Evolutionary conservation across 768 basidiomycete genomes (phyloP).

Genomic region (Boletus rex-veris): DNA sequence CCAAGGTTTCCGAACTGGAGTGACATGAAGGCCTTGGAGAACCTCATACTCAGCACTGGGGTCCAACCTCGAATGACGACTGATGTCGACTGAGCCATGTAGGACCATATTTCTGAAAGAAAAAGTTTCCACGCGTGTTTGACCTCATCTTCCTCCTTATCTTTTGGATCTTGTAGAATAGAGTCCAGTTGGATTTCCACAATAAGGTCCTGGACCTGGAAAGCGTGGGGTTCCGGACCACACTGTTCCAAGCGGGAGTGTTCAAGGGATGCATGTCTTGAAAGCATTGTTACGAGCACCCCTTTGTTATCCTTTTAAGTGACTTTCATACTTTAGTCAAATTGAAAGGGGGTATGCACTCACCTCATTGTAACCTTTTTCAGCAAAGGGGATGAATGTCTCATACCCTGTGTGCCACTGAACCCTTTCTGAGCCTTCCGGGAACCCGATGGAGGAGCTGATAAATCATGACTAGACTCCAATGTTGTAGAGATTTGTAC

Average conservation of each 20-base stretch:
- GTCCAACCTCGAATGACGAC: neutral
- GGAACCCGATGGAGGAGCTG: no score
- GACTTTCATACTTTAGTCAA: neutral
- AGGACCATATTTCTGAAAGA: neutral
- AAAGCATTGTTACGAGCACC: no score
- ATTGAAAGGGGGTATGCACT: no score
- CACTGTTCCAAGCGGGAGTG: neutral
- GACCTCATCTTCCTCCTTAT: neutral
- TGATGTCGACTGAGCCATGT: neutral
- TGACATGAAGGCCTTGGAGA: neutral
- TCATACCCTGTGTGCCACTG: no score
- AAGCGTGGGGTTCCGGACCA: neutral
- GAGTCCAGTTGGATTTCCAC: neutral
- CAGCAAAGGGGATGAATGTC: no score
- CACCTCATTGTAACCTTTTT: no score
- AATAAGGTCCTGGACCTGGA: neutral
- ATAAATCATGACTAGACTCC: no score
- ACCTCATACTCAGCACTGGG: neutral
- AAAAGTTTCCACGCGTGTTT: neutral
- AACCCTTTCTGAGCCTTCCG: no score
- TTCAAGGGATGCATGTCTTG: neutral
- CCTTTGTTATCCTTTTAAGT: neutral
- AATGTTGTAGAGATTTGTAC: no score
- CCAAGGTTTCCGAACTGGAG: neutral
- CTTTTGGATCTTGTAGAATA: neutral